Evolutionary conservation across 345 rosid species (phyloP).

Genomic region (Turritis glabra): DNA sequence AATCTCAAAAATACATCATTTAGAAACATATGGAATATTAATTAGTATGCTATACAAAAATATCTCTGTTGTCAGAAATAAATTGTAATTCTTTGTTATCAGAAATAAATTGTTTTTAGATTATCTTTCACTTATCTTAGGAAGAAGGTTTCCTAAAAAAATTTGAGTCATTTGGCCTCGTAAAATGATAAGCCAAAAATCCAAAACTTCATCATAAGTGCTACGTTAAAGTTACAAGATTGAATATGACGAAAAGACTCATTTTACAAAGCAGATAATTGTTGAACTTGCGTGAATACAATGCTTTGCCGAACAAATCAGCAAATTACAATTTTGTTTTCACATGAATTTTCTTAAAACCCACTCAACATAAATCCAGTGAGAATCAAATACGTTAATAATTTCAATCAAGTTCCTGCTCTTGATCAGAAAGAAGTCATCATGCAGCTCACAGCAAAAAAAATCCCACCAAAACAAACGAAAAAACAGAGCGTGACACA

Average conservation of each 20-base stretch:
- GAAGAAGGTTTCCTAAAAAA: background rate
- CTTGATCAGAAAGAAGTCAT: conserved; percentile 16
- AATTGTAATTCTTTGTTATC: background rate
- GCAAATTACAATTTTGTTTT: background rate
- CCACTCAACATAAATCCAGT: background rate
- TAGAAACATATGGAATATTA: too few relatives aligned
- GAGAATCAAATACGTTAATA: conserved; percentile 13
- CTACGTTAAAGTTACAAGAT: too few relatives aligned
- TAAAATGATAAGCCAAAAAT: background rate
- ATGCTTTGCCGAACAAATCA: conserved; percentile 5
- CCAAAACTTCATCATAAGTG: background rate
- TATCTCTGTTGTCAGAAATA: background rate
- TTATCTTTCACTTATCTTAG: too few relatives aligned
- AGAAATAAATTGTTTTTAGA: background rate
- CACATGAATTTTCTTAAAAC: background rate
- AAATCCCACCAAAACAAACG: background rate
- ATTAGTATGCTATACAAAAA: too few relatives aligned
- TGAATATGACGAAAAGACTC: background rate
- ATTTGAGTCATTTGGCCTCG: background rate
- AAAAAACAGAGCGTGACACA: background rate
- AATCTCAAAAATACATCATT: too few relatives aligned
- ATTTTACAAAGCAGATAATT: background rate
- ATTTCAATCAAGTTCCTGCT: conserved; percentile 3
- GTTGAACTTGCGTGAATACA: conserved; percentile 2
- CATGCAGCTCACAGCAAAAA: background rate